These are phyloP conservation scores for Sarcomyxa edulis DNA, from an alignment of 768 basidiomycete genomes.

Conservation along the genomic window DNA sequence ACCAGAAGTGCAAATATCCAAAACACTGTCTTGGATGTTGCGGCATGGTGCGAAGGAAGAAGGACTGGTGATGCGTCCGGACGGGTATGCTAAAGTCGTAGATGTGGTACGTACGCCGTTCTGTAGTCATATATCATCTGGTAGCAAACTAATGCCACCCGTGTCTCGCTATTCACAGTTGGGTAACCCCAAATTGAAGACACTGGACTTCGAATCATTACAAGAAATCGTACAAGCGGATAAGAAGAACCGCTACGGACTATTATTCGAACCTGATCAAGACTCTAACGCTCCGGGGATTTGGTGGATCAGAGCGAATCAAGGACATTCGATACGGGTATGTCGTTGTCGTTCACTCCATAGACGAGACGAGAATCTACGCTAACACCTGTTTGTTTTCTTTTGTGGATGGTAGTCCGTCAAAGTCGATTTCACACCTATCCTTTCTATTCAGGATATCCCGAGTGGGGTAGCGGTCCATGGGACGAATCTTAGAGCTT, in stretches of 20 bases:
- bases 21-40: conserved; percentile 88
- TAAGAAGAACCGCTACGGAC: conserved; percentile 59
- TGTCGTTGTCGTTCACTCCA: conserved; percentile 11
- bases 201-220: conserved; percentile 47
- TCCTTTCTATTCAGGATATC: conserved; percentile 55
- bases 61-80: conserved; percentile 67
- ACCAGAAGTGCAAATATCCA: conserved; percentile 68
- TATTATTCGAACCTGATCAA: conserved; percentile 44
- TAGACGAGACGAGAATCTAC: too few species aligned
- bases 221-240: conserved; percentile 65
- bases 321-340: conserved; percentile 85
- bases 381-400: background rate
- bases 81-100: conserved; percentile 79
- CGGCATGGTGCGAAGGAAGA: conserved; percentile 83
- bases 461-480: conserved; percentile 74
- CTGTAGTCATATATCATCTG: background rate
- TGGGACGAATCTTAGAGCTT: conserved; percentile 67
- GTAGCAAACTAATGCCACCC: background rate
- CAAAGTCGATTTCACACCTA: conserved; percentile 59
- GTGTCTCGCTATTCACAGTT: conserved; percentile 50
- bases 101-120: conserved; percentile 62
- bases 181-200: conserved; percentile 60
- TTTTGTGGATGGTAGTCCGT: conserved; percentile 60
- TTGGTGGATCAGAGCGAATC: conserved; percentile 92
- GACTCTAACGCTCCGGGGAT: conserved; percentile 28